Percentiles rank a stretch among this genome's conserved stretches.
phyloP scores from a whole-genome alignment of 345 rosid genomes.

The Cochlearia excelsa region DNA sequence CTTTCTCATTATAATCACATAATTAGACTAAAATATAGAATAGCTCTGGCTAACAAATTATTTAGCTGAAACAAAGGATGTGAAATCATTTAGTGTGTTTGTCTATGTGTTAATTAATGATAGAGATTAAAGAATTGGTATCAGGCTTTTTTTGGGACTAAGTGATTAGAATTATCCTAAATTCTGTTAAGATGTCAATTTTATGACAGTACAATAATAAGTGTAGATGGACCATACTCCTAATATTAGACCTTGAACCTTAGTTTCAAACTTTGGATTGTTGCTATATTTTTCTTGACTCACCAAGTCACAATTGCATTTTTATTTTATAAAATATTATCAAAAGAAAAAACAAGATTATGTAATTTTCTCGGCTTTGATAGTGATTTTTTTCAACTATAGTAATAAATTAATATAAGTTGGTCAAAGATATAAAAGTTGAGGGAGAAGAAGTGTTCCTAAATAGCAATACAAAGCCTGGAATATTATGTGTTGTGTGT shows the following conservation, averaged over 20 bases:
- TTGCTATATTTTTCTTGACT: no score
- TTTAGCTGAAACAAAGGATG: background rate
- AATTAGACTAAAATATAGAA: background rate
- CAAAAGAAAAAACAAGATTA: no score
- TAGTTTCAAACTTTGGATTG: no score
- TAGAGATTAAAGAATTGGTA: background rate
- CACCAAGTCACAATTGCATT: no score
- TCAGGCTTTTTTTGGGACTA: no score
- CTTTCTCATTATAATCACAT: background rate
- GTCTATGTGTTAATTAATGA: background rate
- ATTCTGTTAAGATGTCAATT: no score
- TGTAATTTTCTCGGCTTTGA: no score
- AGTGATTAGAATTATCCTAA: no score
- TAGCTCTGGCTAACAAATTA: background rate
- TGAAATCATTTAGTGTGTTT: background rate
- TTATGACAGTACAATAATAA: no score
- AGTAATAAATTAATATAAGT: constrained; percentile 12
- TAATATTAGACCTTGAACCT: no score
- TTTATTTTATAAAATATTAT: no score
- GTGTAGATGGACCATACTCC: no score
- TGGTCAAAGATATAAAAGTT: constrained; percentile 27
- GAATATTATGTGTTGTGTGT: constrained; percentile 23
- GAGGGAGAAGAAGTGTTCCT: constrained; percentile 31
- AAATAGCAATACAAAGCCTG: constrained; percentile 36
- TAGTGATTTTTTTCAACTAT: background rate